Percentiles rank a stretch among this genome's conserved stretches.
These are phyloP conservation scores for Lepiota subincarnata DNA, from an alignment of 768 basidiomycete species.

Conservation along the genomic window DNA sequence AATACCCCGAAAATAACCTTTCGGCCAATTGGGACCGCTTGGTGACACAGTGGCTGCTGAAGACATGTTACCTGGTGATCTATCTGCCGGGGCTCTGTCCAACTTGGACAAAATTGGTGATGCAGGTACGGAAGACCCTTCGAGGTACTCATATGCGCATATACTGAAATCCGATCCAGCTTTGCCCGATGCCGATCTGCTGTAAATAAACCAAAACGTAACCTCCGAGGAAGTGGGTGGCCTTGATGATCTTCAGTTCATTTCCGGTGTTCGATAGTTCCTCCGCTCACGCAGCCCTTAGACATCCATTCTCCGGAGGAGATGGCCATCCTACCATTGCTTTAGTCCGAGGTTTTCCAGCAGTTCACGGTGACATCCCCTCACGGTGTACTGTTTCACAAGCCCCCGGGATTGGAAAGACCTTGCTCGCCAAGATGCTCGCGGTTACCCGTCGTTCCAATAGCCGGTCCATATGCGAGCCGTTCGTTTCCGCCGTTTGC, in stretches of 20 bases:
- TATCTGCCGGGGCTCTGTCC: slow-evolving; percentile 75
- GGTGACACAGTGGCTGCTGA: slow-evolving; percentile 47
- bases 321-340: slow-evolving; percentile 92
- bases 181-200: slow-evolving; percentile 91
- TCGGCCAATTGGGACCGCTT: slow-evolving; percentile 48
- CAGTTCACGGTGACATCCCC: slow-evolving; percentile 93
- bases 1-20: slow-evolving; percentile 61
- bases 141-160: slow-evolving; percentile 13
- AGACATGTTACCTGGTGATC: slow-evolving; percentile 59
- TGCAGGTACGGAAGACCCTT: slow-evolving; percentile 42
- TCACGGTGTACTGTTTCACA: slow-evolving; percentile 94
- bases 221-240: slow-evolving; percentile 98
- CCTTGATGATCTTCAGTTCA: slow-evolving; percentile 78
- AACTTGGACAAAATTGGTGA: slow-evolving; percentile 85
- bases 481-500: neutral
- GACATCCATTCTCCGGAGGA: slow-evolving; percentile 97
- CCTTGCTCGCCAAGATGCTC: slow-evolving; percentile 87
- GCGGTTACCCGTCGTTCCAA: slow-evolving; percentile 88
- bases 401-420: slow-evolving; percentile 99
- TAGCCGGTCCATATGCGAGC: slow-evolving; percentile 83
- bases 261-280: neutral
- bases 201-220: slow-evolving; percentile 89
- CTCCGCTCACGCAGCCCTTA: slow-evolving; percentile 24
- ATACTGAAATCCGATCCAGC: slow-evolving; percentile 36
- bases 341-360: slow-evolving; percentile 97